phyloP scores from a whole-genome alignment of 176 grass and related monocot genomes.

The Raddia guianensis region DNA sequence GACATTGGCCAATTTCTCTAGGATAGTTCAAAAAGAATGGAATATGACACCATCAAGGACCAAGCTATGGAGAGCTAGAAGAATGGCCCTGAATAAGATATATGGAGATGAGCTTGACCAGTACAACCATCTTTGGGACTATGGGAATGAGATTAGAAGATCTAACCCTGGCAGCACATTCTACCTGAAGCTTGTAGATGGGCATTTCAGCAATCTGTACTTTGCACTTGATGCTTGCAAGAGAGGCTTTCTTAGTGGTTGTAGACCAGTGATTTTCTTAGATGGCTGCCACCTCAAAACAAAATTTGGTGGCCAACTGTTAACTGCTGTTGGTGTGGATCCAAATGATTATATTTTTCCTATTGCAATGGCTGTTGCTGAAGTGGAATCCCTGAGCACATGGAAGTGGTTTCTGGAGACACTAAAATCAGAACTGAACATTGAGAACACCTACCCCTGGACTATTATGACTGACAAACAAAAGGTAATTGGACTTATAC shows the following conservation, averaged over 20 bases:
- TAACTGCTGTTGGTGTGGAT: background rate
- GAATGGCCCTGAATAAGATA: background rate
- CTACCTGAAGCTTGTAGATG: background rate
- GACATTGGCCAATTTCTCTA: background rate
- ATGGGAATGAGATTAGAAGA: background rate
- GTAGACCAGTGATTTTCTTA: background rate
- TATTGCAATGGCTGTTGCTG: background rate
- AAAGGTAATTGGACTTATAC: background rate
- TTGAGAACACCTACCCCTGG: background rate
- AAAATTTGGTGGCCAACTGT: background rate
- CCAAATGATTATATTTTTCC: slow-evolving; percentile 26
- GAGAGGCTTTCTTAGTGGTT: background rate
- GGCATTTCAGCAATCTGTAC: background rate
- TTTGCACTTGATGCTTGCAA: background rate
- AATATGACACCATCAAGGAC: background rate
- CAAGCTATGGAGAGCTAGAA: background rate
- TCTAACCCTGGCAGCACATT: background rate
- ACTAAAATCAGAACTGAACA: background rate
- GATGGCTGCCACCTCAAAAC: slow-evolving; percentile 19
- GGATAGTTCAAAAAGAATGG: background rate
- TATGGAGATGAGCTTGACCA: background rate
- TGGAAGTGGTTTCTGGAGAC: background rate
- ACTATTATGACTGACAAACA: background rate
- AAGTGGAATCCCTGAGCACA: background rate
- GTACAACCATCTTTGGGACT: background rate